A percentile compares a stretch with the other conserved stretches of the same genome.
Conservation (phyloP, 192 early-diverging fungal genomes). For the Haplosporangium gracile region DNA sequence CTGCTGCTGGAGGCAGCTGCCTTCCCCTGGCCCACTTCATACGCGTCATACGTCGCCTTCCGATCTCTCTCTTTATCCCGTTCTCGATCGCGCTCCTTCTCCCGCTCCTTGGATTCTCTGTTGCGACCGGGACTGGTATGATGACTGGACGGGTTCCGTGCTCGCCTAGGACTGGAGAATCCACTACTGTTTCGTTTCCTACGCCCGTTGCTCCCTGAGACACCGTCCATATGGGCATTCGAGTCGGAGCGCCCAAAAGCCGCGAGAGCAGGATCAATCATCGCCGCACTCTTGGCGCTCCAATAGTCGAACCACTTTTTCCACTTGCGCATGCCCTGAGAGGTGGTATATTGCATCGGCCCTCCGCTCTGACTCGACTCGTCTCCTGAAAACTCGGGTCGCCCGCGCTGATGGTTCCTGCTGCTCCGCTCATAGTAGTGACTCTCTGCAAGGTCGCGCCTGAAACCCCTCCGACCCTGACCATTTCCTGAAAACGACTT, state of each 20-base stretch:
- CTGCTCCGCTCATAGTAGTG: constrained; percentile 7
- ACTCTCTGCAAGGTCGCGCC: not conserved
- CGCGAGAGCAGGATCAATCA: constrained; percentile 52
- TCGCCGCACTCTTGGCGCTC: constrained; percentile 47
- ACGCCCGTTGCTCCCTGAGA: not conserved
- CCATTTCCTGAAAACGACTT: constrained; percentile 4
- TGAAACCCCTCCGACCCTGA: not conserved
- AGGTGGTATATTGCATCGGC: constrained; percentile 47
- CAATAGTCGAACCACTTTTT: constrained; percentile 54
- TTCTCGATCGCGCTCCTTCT: constrained; percentile 42
- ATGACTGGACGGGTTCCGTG: constrained; percentile 8
- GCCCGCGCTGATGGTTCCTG: not conserved
- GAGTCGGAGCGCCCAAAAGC: constrained; percentile 47
- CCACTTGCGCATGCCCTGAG: constrained; percentile 55
- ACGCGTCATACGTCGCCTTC: constrained; percentile 24
- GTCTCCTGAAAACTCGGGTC: constrained; percentile 30
- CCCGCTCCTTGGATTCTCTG: constrained; percentile 35
- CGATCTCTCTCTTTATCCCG: constrained; percentile 37
- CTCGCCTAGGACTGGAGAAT: constrained; percentile 26
- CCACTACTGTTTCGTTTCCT: constrained; percentile 35
- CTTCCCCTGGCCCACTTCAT: constrained; percentile 10
- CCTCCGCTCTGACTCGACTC: constrained; percentile 37
- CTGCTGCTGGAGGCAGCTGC: not conserved
- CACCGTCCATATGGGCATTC: constrained; percentile 13
- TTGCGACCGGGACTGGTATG: constrained; percentile 23